phyloP scores from a whole-genome alignment of 2,329 filamentous ascomycete species.

The Gaeumannomyces tritici region DNA sequence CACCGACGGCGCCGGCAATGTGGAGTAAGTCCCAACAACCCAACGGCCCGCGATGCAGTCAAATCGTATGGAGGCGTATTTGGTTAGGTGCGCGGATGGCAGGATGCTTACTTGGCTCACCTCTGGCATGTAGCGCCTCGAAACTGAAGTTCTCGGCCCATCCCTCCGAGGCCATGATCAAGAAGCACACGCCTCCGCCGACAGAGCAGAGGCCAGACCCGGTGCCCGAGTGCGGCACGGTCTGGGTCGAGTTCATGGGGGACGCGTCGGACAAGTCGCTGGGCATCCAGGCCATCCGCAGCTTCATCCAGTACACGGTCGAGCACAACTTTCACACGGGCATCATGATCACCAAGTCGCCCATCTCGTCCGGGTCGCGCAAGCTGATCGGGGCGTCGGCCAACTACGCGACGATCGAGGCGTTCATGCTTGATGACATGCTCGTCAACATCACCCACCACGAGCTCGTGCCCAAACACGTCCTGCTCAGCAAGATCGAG shows the following conservation, averaged over 20 bases:
- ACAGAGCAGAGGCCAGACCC: constrained; percentile 62
- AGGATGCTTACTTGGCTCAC: no score
- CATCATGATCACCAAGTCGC: constrained; percentile 76
- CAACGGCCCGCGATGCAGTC: no score
- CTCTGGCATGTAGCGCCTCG: constrained; percentile 49
- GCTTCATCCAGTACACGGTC: constrained; percentile 75
- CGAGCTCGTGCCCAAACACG: constrained; percentile 89
- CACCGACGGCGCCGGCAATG: constrained; percentile 60
- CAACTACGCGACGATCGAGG: constrained; percentile 74
- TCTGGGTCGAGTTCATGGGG: constrained; percentile 84
- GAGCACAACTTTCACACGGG: constrained; percentile 78
- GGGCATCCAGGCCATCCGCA: constrained; percentile 85
- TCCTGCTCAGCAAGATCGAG: constrained; percentile 82
- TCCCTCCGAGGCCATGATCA: constrained; percentile 74
- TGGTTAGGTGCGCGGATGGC: no score
- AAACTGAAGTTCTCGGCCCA: constrained; percentile 83
- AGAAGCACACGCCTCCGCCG: constrained; percentile 68
- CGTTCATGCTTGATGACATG: constrained; percentile 91
- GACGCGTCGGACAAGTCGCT: constrained; percentile 53
- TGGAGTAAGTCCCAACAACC: constrained; percentile 50
- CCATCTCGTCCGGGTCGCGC: constrained; percentile 77
- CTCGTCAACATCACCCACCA: constrained; percentile 98
- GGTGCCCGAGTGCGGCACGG: constrained; percentile 66
- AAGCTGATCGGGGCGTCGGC: constrained; percentile 75
- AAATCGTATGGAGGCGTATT: no score